Evolutionary conservation across 2,329 filamentous ascomycete species (phyloP).

Genomic region (Microdochium trichocladiopsis): DNA sequence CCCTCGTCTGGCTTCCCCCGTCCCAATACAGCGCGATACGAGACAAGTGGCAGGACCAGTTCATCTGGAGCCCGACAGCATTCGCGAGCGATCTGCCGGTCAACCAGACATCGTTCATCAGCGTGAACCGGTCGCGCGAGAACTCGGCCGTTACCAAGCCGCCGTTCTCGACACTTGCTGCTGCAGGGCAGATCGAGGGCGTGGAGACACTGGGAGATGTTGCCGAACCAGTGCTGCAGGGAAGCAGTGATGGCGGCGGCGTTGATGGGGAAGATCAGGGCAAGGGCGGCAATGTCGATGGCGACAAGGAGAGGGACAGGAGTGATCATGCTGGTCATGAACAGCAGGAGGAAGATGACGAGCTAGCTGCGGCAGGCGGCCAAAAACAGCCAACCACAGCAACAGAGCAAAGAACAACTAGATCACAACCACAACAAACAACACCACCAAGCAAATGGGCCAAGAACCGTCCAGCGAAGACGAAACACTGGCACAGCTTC

Average conservation of each 20-base stretch:
- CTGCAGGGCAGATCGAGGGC: no score
- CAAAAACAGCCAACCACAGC: no score
- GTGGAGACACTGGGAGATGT: background rate
- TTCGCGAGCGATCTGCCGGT: background rate
- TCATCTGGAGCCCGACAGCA: background rate
- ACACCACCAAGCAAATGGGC: background rate
- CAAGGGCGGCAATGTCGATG: no score
- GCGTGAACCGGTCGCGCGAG: background rate
- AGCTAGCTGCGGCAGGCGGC: no score
- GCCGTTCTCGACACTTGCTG: background rate
- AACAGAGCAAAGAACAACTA: no score
- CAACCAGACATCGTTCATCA: background rate
- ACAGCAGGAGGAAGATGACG: no score
- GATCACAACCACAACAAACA: no score
- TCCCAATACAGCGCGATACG: background rate
- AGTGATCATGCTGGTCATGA: background rate
- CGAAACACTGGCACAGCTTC: background rate
- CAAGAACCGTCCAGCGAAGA: background rate
- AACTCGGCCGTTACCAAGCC: background rate
- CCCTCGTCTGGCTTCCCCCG: background rate
- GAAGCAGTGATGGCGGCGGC: no score
- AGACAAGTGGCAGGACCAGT: constrained; percentile 1
- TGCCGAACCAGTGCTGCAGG: no score
- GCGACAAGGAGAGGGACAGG: background rate
- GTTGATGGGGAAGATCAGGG: no score